Evolutionary conservation across 306 rosid species (phyloP), one percentile per base, ranked within the genome.

Genomic region (Astragalus membranaceus): DNA sequence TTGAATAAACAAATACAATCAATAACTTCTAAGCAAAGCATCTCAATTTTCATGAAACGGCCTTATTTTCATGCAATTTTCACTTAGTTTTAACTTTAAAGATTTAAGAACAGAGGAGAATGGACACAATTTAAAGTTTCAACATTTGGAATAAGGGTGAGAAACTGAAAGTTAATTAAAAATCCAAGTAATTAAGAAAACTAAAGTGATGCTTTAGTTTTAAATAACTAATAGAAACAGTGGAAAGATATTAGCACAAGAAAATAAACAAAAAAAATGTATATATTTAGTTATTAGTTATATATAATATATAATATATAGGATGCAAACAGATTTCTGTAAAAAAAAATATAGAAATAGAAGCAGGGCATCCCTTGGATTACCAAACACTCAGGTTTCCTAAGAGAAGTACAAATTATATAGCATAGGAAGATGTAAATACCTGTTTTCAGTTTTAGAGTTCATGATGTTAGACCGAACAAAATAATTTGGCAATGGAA

Each of bases 361-460:
- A 55, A 47, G 20, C 23, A 14, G 26, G 48, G 56, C 16, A 56
- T 57, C 70, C 46, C 63, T 39, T 33, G 67, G 32, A 30, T 46
- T n/a, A 77, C 20, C 52, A 17, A 75, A 72, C 75, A 81, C 49
- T 68, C 74, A 74, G 77, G 73, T 72, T 78, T 72, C 76, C 55
- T 73, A 72, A 63, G 46, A 83, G 74, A 84, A 75, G 78, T 74
- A 78, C 68, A 78, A 77, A 56, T 42, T 10, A 64, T 71, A 72
- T 75, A 72, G 74, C 88, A 87, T 72, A 85, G 67, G 81, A 79
- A 80, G 77, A 75, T 82, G 76, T 78, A 80, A 82, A 79, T 81
- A 95, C 99, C 99, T 95, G 97, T 87, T 89, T 82, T 95, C 99
- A 72, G 75, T 87, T 78, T 69, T 86, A 77, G 88, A 85, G 83